Evolutionary conservation across 2,329 filamentous ascomycete genomes (phyloP).

Genomic region (Trichophaea hybrida): DNA sequence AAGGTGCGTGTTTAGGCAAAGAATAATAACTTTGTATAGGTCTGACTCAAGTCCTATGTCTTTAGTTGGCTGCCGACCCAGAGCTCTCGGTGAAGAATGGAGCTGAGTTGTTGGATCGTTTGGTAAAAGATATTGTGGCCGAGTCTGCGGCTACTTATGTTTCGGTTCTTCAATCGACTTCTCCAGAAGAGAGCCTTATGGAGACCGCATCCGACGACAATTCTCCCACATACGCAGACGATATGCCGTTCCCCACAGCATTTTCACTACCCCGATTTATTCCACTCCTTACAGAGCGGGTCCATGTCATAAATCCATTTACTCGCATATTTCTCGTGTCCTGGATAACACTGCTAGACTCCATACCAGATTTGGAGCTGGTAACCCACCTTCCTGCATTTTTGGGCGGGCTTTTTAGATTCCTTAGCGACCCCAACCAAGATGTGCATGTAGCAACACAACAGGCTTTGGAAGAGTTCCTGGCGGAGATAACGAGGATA

Average conservation of each 20-base stretch:
- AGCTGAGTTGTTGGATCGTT: constrained; percentile 80
- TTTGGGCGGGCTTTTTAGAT: constrained; percentile 74
- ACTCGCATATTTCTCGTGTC: constrained; percentile 89
- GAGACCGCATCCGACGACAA: constrained; percentile 27
- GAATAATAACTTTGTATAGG: not conserved
- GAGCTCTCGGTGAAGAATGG: constrained; percentile 97
- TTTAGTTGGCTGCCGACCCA: constrained; percentile 79
- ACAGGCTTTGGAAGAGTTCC: constrained; percentile 71
- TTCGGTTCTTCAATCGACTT: constrained; percentile 56
- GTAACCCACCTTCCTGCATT: constrained; percentile 89
- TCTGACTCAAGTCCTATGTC: not conserved
- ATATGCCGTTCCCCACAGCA: constrained; percentile 52
- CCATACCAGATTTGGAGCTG: constrained; percentile 89
- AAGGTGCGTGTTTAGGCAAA: constrained; percentile 46
- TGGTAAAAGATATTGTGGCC: constrained; percentile 41
- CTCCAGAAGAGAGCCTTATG: constrained; percentile 19
- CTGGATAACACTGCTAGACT: constrained; percentile 89
- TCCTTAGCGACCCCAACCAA: constrained; percentile 75
- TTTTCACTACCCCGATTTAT: constrained; percentile 88
- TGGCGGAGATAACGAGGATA: constrained; percentile 89
- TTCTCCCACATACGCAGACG: constrained; percentile 31
- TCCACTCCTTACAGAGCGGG: constrained; percentile 81
- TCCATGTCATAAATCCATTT: constrained; percentile 87
- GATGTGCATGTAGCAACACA: constrained; percentile 95
- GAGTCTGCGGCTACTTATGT: constrained; percentile 52